These are phyloP conservation scores for Begonia peltatifolia DNA, from an alignment of 306 rosid species.

Conservation along the genomic window DNA sequence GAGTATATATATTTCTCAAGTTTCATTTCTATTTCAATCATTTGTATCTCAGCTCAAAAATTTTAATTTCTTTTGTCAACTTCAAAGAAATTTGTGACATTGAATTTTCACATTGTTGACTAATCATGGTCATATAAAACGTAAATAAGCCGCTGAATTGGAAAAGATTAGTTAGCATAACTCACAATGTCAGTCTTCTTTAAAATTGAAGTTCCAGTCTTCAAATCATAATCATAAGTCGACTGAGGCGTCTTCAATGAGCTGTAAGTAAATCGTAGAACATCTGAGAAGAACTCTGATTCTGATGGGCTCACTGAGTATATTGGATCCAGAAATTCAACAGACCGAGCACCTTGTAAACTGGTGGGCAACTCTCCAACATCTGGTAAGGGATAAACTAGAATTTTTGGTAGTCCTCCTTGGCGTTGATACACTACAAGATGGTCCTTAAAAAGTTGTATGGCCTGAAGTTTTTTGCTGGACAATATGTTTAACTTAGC, in stretches of 20 bases:
- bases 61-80: no score
- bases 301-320: conserved; percentile 43
- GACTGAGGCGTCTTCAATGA: conserved; percentile 78
- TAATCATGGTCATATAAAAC: no score
- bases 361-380: conserved; percentile 45
- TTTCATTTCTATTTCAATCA: no score
- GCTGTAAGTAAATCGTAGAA: conserved; percentile 66
- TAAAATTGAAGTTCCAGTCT: conserved; percentile 41
- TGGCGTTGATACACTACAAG: conserved; percentile 65
- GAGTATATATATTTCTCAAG: no score
- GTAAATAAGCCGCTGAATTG: no score
- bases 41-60: no score
- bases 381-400: conserved; percentile 52
- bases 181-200: conserved; percentile 78
- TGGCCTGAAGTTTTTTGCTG: conserved; percentile 74
- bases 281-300: conserved; percentile 56
- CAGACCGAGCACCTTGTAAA: conserved; percentile 46
- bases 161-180: conserved; percentile 1
- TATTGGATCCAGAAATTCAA: conserved; percentile 62
- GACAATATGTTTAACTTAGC: conserved; percentile 10
- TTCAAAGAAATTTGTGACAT: no score
- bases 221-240: conserved; percentile 83
- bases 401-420: conserved; percentile 65
- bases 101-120: no score
- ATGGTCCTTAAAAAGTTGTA: conserved; percentile 55